phyloP scores from a whole-genome alignment of 371 early-diverging fungal species.

The Actinomucor elegans region DNA sequence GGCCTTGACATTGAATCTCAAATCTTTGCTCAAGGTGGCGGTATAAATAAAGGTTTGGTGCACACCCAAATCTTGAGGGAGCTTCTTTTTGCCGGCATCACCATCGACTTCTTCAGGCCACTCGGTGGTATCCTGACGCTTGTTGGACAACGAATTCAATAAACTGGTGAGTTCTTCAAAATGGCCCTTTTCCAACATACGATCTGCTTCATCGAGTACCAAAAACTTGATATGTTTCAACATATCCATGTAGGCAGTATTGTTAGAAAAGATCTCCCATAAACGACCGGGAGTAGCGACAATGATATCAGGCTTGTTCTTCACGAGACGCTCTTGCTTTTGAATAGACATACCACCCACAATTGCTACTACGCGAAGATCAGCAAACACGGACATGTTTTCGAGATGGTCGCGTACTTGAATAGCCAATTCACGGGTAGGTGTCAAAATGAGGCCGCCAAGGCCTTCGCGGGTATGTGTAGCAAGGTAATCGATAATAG shows the following conservation, averaged over 20 bases:
- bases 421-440: conserved; percentile 92
- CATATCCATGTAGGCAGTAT: too few species aligned
- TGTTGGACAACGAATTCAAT: conserved; percentile 55
- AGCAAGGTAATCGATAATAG: conserved; percentile 71
- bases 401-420: conserved; percentile 82
- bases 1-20: conserved; percentile 54
- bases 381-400: conserved; percentile 58
- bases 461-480: conserved; percentile 35
- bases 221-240: conserved; percentile 62
- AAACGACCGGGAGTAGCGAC: conserved; percentile 98
- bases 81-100: conserved; percentile 1
- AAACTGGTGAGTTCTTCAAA: conserved; percentile 78
- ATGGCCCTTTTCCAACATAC: conserved; percentile 93
- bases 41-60: conserved; percentile 96
- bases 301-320: conserved; percentile 78
- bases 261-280: conserved; percentile 86
- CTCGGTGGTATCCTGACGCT: conserved; percentile 47
- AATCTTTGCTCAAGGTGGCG: conserved; percentile 86
- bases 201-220: conserved; percentile 98
- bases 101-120: conserved; percentile 40
- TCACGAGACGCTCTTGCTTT: conserved; percentile 84
- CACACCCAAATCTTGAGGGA: conserved; percentile 20
- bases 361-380: conserved; percentile 63
- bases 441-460: conserved; percentile 72
- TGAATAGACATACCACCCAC: conserved; percentile 95